These are phyloP conservation scores for Adansonia digitata DNA, from an alignment of 345 rosid genomes.

Conservation along the genomic window DNA sequence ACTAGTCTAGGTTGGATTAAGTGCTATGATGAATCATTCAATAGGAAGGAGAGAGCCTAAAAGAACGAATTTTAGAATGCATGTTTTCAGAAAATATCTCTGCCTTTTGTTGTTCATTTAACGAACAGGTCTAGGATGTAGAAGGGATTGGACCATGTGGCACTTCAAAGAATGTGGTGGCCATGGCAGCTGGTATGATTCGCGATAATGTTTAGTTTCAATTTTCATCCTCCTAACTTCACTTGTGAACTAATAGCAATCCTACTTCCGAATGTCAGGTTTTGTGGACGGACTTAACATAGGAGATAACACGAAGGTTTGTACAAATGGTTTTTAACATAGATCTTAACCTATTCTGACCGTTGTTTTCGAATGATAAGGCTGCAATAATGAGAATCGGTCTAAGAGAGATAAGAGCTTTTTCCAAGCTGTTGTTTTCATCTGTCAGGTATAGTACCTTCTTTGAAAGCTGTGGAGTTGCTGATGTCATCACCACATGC, in stretches of 20 bases:
- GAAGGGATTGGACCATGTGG: conserved; percentile 97
- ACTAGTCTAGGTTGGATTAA: neutral
- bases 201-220: neutral
- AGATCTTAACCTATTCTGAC: neutral
- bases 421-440: conserved; percentile 80
- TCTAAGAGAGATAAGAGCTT: conserved; percentile 81
- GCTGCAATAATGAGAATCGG: conserved; percentile 99
- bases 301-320: conserved; percentile 94
- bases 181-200: conserved; percentile 71
- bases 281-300: conserved; percentile 91
- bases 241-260: neutral
- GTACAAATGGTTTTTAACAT: neutral
- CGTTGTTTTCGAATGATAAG: conserved; percentile 26
- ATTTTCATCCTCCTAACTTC: neutral
- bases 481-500: conserved; percentile 92
- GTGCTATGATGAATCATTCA: neutral
- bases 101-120: neutral
- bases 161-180: conserved; percentile 93
- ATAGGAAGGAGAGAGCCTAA: neutral
- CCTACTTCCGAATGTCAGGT: conserved; percentile 36
- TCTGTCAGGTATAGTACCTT: conserved; percentile 83
- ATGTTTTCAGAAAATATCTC: too few species aligned
- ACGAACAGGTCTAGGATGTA: conserved; percentile 68
- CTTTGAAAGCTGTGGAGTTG: conserved; percentile 97
- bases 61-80: neutral